phyloP scores from a whole-genome alignment of 495 filamentous ascomycete genomes.

The Xylaria scruposa region DNA sequence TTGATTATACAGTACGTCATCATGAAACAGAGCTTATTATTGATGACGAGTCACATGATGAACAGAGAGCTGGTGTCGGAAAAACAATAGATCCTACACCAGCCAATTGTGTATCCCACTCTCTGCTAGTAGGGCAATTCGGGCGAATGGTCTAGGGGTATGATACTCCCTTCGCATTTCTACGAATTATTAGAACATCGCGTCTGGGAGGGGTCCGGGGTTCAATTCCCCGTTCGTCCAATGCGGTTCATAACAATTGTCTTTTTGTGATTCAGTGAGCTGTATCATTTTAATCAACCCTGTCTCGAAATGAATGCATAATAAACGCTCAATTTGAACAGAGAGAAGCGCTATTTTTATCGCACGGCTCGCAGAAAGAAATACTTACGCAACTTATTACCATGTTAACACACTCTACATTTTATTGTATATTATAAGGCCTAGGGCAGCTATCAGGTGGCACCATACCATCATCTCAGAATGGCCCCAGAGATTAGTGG shows the following conservation, averaged over 20 bases:
- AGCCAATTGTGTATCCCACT: background rate
- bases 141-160: constrained; percentile 33
- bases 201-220: constrained; percentile 31
- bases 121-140: background rate
- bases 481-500: background rate
- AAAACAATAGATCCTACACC: background rate
- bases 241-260: background rate
- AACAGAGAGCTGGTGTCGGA: background rate
- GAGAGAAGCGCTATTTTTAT: background rate
- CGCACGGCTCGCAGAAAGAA: too few species aligned
- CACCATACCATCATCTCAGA: background rate
- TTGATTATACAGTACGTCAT: background rate
- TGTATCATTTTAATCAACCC: background rate
- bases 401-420: background rate
- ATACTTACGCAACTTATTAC: background rate
- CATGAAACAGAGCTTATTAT: background rate
- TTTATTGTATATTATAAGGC: background rate
- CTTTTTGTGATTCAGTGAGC: background rate
- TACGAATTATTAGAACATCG: background rate
- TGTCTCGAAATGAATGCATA: background rate
- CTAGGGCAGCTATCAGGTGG: background rate
- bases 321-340: background rate
- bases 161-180: constrained; percentile 31
- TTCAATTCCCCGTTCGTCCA: constrained; percentile 33
- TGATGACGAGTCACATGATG: background rate